Percentiles rank a stretch among this genome's conserved stretches.
Evolutionary conservation across 176 grass and related monocot species (phyloP).

Genomic region (Phoenix roebelenii): DNA sequence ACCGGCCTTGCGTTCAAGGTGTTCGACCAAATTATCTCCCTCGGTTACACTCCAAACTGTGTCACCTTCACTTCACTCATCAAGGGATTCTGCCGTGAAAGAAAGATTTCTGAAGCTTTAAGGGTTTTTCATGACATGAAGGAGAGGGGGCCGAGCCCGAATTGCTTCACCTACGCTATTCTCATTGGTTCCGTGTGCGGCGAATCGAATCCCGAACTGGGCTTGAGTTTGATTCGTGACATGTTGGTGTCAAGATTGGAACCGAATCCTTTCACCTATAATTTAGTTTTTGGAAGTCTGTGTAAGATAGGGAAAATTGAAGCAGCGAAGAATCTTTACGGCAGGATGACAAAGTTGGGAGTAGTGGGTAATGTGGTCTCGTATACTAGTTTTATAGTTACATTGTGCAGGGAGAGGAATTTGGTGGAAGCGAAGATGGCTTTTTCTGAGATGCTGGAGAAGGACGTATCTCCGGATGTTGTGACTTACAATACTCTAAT

Average conservation of each 20-base stretch:
- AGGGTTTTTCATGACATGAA: background rate
- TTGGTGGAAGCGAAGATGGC: background rate
- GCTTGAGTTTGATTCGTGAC: background rate
- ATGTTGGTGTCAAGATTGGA: conserved; percentile 3
- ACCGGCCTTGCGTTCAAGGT: too few relatives aligned
- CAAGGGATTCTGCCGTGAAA: conserved; percentile 1
- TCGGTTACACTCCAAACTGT: too few relatives aligned
- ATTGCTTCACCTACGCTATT: conserved; percentile 8
- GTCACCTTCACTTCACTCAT: background rate
- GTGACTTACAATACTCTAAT: conserved; percentile 7
- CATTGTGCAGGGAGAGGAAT: background rate
- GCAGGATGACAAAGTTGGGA: conserved; percentile 8
- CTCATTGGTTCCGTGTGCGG: background rate
- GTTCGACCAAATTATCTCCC: too few relatives aligned
- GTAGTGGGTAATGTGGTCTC: conserved; percentile 5
- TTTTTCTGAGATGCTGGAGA: conserved; percentile 10
- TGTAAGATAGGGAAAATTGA: background rate
- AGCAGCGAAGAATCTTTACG: background rate
- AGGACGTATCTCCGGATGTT: conserved; percentile 1
- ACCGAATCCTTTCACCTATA: background rate
- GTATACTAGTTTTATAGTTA: conserved; percentile 2
- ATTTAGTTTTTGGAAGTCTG: background rate
- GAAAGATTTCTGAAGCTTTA: background rate
- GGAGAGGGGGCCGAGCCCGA: background rate
- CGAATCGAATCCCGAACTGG: background rate